These are phyloP conservation scores for Strigomonas galati DNA, from an alignment of 208 protist species.

Conservation along the genomic window DNA sequence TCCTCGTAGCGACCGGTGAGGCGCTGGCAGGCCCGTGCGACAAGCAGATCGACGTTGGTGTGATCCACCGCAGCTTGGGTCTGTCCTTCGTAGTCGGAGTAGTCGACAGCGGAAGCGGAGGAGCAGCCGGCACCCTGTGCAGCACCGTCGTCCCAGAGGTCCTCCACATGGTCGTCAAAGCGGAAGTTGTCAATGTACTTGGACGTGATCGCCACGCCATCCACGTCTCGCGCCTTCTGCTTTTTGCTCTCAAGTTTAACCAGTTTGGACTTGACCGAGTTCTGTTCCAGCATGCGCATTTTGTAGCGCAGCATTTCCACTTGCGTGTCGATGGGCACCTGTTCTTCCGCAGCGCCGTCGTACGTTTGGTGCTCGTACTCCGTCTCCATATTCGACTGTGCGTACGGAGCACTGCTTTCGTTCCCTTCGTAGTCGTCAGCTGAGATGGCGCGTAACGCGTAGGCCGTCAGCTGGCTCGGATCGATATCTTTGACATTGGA, in stretches of 20 bases:
- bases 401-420: no score
- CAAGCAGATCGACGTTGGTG: conserved; percentile 45
- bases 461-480: no score
- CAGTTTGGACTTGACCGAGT: conserved; percentile 53
- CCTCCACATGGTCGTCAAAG: conserved; percentile 46
- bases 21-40: conserved; percentile 49
- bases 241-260: conserved; percentile 58
- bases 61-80: conserved; percentile 24
- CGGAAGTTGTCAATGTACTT: conserved; percentile 32
- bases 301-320: conserved; percentile 34
- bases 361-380: background rate
- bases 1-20: conserved; percentile 52
- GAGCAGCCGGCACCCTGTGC: no score
- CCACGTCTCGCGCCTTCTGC: conserved; percentile 30
- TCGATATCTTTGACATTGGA: no score
- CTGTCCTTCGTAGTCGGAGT: background rate
- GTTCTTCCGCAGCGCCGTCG: conserved; percentile 21
- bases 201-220: conserved; percentile 30
- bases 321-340: conserved; percentile 32
- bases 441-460: no score
- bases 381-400: no score
- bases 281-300: conserved; percentile 36
- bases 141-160: conserved; percentile 39
- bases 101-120: background rate
- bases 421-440: no score